Evolutionary conservation across 2,329 filamentous ascomycete species (phyloP).

Genomic region (Phialocephala subalpina): DNA sequence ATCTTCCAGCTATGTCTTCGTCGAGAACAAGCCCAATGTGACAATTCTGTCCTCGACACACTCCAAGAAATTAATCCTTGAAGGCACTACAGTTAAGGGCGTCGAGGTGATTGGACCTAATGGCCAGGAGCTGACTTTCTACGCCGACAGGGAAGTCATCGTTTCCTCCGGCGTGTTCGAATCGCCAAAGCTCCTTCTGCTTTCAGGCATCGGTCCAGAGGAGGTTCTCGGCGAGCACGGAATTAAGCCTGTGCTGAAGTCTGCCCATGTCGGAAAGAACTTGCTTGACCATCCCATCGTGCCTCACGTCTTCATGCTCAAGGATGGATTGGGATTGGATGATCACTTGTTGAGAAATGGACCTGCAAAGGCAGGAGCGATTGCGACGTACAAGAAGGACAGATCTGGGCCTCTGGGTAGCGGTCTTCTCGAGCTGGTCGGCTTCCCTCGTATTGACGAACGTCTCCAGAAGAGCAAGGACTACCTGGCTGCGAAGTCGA

Average conservation of each 20-base stretch:
- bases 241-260: slow-evolving; percentile 60
- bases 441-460: slow-evolving; percentile 64
- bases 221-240: slow-evolving; percentile 47
- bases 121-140: slow-evolving; percentile 53
- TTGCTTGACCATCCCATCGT: slow-evolving; percentile 55
- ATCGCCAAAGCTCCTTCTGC: slow-evolving; percentile 54
- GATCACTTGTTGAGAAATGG: slow-evolving; percentile 47
- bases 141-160: slow-evolving; percentile 55
- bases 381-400: slow-evolving; percentile 48
- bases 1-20: slow-evolving; percentile 58
- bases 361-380: slow-evolving; percentile 48
- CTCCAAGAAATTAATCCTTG: slow-evolving; percentile 62
- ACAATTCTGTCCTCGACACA: slow-evolving; percentile 56
- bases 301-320: slow-evolving; percentile 50
- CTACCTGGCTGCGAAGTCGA: slow-evolving; percentile 53
- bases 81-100: slow-evolving; percentile 53
- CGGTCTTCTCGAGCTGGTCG: slow-evolving; percentile 59
- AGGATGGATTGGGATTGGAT: slow-evolving; percentile 50
- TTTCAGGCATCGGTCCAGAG: slow-evolving; percentile 51
- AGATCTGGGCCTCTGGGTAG: slow-evolving; percentile 51
- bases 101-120: slow-evolving; percentile 52
- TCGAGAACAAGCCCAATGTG: slow-evolving; percentile 62
- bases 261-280: slow-evolving; percentile 69
- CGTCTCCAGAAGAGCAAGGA: slow-evolving; percentile 55
- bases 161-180: slow-evolving; percentile 54